phyloP scores from a whole-genome alignment of 495 filamentous ascomycete genomes.

The Penicillium flavigenum region DNA sequence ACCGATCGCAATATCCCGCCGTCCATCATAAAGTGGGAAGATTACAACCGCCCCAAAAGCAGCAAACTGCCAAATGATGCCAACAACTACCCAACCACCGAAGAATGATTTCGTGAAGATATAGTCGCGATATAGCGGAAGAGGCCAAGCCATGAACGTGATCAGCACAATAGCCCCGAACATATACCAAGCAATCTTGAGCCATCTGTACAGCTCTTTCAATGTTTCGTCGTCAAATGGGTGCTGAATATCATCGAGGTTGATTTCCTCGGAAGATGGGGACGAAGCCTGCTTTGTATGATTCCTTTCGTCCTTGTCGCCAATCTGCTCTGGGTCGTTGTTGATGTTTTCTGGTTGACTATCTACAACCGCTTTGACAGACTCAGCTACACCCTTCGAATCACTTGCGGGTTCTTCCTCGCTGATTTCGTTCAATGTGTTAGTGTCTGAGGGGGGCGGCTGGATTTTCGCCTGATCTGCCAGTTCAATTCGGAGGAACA shows the following conservation, averaged over 20 bases:
- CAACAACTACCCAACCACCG: conserved; percentile 43
- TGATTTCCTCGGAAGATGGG: not conserved
- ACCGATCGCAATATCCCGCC: conserved; percentile 33
- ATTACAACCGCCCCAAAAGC: conserved; percentile 45
- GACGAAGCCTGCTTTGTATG: not conserved
- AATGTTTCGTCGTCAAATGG: conserved; percentile 38
- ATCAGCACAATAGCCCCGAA: conserved; percentile 41
- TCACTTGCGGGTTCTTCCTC: conserved; percentile 8
- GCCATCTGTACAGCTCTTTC: conserved; percentile 34
- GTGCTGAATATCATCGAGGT: conserved; percentile 34
- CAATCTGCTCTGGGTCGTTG: conserved; percentile 18
- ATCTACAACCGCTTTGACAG: not conserved
- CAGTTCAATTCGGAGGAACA: conserved; percentile 46
- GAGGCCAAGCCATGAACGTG: conserved; percentile 44
- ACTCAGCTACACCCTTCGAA: not conserved
- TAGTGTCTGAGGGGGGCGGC: conserved; percentile 11
- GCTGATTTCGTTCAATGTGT: conserved; percentile 17
- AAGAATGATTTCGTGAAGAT: conserved; percentile 50
- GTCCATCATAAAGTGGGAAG: conserved; percentile 48
- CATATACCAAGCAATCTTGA: conserved; percentile 40
- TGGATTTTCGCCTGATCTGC: conserved; percentile 28
- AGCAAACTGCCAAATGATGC: conserved; percentile 49
- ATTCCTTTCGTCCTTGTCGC: conserved; percentile 2
- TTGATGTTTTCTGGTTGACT: not conserved
- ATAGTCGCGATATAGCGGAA: conserved; percentile 46